Base-by-base conservation (phyloP, 2,329 filamentous ascomycete species). In the Juglanconis juglandina region DNA sequence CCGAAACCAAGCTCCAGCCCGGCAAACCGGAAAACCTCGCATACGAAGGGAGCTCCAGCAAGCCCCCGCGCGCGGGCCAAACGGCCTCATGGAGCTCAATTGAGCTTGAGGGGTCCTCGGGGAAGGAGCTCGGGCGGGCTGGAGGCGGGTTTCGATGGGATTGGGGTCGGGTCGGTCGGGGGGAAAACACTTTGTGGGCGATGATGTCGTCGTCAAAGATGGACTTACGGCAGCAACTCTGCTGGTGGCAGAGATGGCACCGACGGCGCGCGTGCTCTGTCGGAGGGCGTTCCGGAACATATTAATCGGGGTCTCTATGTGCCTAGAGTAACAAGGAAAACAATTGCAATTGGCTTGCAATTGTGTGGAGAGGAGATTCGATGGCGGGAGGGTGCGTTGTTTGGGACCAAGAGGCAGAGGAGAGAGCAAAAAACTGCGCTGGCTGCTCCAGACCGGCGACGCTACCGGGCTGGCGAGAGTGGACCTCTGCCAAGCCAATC, bases 281-380 rank as follows among this genome's bases (percentile, higher is more conserved):
- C 93, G 88, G 83, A 98, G 87, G 85, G 94, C 93, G 88, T 91
- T 96, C 84, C 94, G 92, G 87, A 97, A 96, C 94, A 98, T 97
- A 82, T 77, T 84, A 71, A 70, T 72, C 79, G 82, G 79, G 77
- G 77, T 73, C 71, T 80, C 73, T 76, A 74, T 73, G 77, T 80
- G 75, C 77, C 77, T 75, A 74, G 75, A 77, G 73, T 74, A 73
- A 78, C 51, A 77, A 69, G 75, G 76, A 77, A 78, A 79, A 79
- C 85, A 87, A 87, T 86, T 86, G 84, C 84, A 81, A 76, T 64
- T 75, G 66, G 71, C 71, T 76, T 79, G 82, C 82, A 86, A 85
- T 83, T 85, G 84, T 72, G 71, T 76, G 75, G 82, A 84, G 83
- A 79, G 81, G 81, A 84, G 82, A 82, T 83, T 77, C 77, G 76